Conservation (phyloP, 441 rosid genomes). For the Brassica hybrid region DNA sequence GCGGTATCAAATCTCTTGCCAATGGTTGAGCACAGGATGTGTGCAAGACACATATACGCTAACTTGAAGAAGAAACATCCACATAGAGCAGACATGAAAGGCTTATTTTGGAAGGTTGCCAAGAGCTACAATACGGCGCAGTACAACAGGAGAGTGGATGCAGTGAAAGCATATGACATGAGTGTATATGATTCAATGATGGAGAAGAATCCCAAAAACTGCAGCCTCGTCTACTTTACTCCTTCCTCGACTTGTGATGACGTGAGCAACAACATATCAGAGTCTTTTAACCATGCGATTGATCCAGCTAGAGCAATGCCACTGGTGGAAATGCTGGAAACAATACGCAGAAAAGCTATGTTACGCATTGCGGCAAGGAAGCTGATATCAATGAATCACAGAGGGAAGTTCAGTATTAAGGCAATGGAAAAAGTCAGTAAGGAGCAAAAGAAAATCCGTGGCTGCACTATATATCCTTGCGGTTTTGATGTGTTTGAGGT, state of each 20-base stretch:
- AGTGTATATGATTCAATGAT: neutral
- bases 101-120: neutral
- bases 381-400: neutral
- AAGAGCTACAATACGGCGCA: neutral
- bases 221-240: neutral
- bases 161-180: neutral
- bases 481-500: neutral
- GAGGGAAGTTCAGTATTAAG: neutral
- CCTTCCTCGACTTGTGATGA: neutral
- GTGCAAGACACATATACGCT: neutral
- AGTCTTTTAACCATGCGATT: neutral
- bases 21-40: neutral
- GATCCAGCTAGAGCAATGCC: neutral
- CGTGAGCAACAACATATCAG: neutral
- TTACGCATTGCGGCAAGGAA: neutral
- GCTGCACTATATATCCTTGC: neutral
- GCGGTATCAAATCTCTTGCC: neutral
- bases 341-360: neutral
- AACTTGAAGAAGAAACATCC: neutral
- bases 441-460: neutral
- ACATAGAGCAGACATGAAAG: neutral
- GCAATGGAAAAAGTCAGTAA: neutral
- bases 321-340: neutral
- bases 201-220: neutral
- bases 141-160: neutral